A percentile compares a stretch with the other conserved stretches of the same genome.
phyloP scores from a whole-genome alignment of 2,329 filamentous ascomycete genomes.

The Periglandula ipomoeae region DNA sequence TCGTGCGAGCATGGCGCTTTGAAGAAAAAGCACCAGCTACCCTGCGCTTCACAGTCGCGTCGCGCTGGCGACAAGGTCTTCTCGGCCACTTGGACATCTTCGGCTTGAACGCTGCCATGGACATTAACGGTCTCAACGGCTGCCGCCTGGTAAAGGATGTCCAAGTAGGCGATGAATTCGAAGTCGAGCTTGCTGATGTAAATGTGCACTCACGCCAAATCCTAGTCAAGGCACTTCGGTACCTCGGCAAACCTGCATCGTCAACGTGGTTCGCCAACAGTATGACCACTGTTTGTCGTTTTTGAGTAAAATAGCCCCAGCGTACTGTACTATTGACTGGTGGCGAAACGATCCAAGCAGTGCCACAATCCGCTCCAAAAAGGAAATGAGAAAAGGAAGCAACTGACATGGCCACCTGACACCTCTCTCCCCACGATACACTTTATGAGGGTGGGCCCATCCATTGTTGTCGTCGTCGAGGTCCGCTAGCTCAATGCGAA shows the following conservation, averaged over 20 bases:
- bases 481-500: too few relatives aligned
- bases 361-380: background rate
- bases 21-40: constrained; percentile 37
- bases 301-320: too few relatives aligned
- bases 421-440: background rate
- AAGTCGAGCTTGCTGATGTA: constrained; percentile 45
- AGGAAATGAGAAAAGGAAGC: background rate
- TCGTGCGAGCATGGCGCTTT: constrained; percentile 51
- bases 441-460: too few relatives aligned
- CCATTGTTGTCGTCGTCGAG: too few relatives aligned
- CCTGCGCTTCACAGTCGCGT: constrained; percentile 38
- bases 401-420: background rate
- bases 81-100: constrained; percentile 42
- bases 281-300: too few relatives aligned
- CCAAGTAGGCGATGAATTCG: constrained; percentile 41
- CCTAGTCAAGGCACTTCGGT: constrained; percentile 34
- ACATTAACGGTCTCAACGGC: constrained; percentile 27
- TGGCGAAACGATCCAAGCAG: background rate
- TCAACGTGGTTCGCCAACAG: too few relatives aligned
- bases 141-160: constrained; percentile 33
- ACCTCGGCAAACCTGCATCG: constrained; percentile 10
- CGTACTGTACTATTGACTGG: background rate
- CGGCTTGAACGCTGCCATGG: constrained; percentile 33
- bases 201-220: constrained; percentile 39
- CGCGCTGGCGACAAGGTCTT: constrained; percentile 25